Evolutionary conservation across 106 monocot genomes (phyloP).

Genomic region (Dactylorhiza incarnata): DNA sequence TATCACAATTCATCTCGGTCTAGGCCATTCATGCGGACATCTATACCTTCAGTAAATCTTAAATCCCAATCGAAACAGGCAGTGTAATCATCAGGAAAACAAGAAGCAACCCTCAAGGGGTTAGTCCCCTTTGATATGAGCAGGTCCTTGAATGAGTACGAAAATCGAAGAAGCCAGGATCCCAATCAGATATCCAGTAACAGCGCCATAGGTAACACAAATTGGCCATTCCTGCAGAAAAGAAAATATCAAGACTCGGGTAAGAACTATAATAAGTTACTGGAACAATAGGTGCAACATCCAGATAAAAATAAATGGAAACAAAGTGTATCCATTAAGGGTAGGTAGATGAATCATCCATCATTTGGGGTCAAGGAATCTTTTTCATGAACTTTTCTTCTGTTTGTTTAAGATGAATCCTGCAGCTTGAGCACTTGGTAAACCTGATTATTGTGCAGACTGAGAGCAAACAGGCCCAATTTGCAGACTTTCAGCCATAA

Average conservation of each 20-base stretch:
- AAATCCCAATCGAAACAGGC: not conserved
- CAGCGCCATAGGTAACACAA: constrained; percentile 68
- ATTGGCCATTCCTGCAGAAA: constrained; percentile 79
- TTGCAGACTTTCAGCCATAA: too few species aligned
- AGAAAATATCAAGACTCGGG: not conserved
- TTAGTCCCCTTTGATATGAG: constrained; percentile 48
- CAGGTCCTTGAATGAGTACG: constrained; percentile 11
- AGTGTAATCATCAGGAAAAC: not conserved
- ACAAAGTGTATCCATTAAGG: not conserved
- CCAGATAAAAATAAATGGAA: not conserved
- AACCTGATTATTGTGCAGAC: too few species aligned
- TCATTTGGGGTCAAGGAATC: not conserved
- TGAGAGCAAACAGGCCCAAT: too few species aligned
- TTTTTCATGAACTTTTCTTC: not conserved
- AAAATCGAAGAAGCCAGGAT: constrained; percentile 29
- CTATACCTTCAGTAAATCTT: not conserved
- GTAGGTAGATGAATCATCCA: not conserved
- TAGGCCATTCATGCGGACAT: not conserved
- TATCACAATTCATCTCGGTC: not conserved
- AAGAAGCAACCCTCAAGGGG: too few species aligned
- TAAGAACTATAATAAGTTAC: not conserved
- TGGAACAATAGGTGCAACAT: not conserved
- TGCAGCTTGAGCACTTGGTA: too few species aligned
- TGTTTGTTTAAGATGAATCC: not conserved
- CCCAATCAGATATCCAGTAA: constrained; percentile 61